phyloP scores from a whole-genome alignment of 768 basidiomycete genomes.

The Leucosporidium yakuticum region DNA sequence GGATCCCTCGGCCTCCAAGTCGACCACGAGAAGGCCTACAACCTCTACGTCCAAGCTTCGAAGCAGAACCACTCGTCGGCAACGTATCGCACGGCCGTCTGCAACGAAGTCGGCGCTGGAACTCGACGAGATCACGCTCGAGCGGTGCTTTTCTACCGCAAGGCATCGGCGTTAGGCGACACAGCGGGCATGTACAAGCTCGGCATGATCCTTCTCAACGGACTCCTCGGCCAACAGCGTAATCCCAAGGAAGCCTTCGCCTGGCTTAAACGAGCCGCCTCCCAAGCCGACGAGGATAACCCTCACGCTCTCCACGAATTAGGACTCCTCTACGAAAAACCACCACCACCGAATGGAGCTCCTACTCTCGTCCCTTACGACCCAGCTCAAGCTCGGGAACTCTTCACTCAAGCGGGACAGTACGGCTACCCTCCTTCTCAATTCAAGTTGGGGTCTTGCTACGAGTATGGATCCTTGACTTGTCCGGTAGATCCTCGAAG shows the following conservation, averaged over 20 bases:
- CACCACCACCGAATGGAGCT: constrained; percentile 35
- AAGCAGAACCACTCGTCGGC: constrained; percentile 95
- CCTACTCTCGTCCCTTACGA: constrained; percentile 57
- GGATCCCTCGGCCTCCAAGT: constrained; percentile 92
- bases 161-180: constrained; percentile 90
- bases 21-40: constrained; percentile 96
- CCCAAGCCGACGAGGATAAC: constrained; percentile 96
- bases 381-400: constrained; percentile 70
- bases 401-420: constrained; percentile 85
- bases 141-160: constrained; percentile 91
- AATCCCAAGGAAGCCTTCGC: constrained; percentile 87
- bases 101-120: constrained; percentile 96
- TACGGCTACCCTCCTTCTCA: constrained; percentile 89
- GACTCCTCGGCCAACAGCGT: constrained; percentile 69
- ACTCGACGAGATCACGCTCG: constrained; percentile 80
- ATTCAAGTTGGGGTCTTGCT: constrained; percentile 90
- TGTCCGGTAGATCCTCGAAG: constrained; percentile 89
- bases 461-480: constrained; percentile 80
- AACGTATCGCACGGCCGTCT: constrained; percentile 93
- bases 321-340: constrained; percentile 59
- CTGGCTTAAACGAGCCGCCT: constrained; percentile 90
- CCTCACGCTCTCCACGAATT: constrained; percentile 70
- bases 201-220: constrained; percentile 92
- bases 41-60: constrained; percentile 90
- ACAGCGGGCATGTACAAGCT: constrained; percentile 99